These are phyloP conservation scores for Raffaelea albimanens DNA, from an alignment of 2,329 filamentous ascomycete genomes.

Conservation along the genomic window DNA sequence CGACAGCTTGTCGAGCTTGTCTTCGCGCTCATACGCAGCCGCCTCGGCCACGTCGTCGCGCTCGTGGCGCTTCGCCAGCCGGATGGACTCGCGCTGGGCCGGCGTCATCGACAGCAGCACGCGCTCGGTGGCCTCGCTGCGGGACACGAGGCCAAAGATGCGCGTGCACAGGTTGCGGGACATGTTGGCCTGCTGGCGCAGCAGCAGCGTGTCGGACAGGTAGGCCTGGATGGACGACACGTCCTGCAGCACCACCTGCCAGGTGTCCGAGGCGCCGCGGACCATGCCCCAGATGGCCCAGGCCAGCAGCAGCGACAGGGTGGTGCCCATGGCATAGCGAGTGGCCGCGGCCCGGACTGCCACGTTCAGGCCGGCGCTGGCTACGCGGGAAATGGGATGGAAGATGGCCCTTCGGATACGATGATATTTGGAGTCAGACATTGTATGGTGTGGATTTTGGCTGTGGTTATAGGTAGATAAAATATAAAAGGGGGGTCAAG, in stretches of 20 bases:
- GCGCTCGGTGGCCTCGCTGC: slow-evolving; percentile 6
- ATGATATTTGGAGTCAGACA: background rate
- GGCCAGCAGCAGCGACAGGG: background rate
- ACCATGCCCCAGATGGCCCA: background rate
- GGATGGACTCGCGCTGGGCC: background rate
- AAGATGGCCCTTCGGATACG: background rate
- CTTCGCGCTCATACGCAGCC: slow-evolving; percentile 10
- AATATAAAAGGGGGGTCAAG: background rate
- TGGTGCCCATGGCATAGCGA: background rate
- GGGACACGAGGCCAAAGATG: background rate
- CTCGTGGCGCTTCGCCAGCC: background rate
- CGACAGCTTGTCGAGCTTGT: slow-evolving; percentile 19
- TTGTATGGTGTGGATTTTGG: background rate
- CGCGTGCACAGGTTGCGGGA: background rate
- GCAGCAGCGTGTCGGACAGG: slow-evolving; percentile 24
- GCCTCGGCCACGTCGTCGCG: slow-evolving; percentile 13
- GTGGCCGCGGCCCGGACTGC: background rate
- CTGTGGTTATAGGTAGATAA: background rate
- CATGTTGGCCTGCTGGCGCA: slow-evolving; percentile 24
- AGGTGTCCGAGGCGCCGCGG: slow-evolving; percentile 7
- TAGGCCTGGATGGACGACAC: slow-evolving; percentile 25
- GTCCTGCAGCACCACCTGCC: slow-evolving; percentile 25
- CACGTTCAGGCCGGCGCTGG: background rate
- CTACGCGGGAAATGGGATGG: background rate
- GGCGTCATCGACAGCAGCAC: slow-evolving; percentile 1